phyloP scores from a whole-genome alignment of 75 land plant species.

The Pinus albicaulis region DNA sequence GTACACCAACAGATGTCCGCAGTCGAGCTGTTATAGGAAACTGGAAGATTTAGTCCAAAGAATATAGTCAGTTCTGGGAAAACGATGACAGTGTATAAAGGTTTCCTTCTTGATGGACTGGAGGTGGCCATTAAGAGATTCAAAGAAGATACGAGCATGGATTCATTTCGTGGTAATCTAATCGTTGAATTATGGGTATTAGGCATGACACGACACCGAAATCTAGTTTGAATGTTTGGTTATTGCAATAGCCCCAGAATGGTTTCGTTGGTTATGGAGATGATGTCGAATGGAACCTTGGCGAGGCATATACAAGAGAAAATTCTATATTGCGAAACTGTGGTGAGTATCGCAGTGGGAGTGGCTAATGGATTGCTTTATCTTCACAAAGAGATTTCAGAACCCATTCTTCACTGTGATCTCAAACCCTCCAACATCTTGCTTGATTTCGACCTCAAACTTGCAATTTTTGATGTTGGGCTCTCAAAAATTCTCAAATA shows the following conservation, averaged over 20 bases:
- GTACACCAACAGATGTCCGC: too few species aligned
- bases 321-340: neutral
- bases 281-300: neutral
- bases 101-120: neutral
- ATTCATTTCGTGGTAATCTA: neutral
- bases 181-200: neutral
- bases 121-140: neutral
- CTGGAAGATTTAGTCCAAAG: neutral
- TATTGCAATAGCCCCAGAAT: neutral
- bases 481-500: neutral
- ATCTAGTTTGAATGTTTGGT: neutral
- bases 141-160: neutral
- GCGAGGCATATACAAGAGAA: neutral
- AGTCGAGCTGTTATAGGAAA: neutral
- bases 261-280: neutral
- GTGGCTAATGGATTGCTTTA: too few species aligned
- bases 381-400: too few species aligned
- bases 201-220: neutral
- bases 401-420: too few species aligned
- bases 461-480: too few species aligned
- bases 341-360: too few species aligned
- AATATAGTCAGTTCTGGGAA: neutral
- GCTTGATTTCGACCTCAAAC: too few species aligned
- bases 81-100: neutral
- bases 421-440: too few species aligned